Conservation (phyloP, 495 filamentous ascomycete genomes). For the Diplogelasinospora grovesii region DNA sequence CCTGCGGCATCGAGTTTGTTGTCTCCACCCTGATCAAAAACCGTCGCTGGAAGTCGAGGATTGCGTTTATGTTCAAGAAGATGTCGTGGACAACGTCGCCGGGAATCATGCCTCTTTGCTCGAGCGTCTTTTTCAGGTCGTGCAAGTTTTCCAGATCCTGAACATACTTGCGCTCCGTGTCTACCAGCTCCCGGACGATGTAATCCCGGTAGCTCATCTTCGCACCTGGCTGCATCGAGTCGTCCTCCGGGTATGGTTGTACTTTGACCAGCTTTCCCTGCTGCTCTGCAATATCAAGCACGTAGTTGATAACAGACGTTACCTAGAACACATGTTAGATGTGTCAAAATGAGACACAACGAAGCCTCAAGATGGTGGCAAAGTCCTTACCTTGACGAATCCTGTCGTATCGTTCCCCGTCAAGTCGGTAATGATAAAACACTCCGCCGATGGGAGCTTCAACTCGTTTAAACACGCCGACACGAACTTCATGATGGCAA, state of each 20-base stretch:
- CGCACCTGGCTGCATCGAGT: conserved; percentile 38
- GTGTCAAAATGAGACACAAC: not conserved
- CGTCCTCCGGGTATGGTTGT: conserved; percentile 40
- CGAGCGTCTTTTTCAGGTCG: conserved; percentile 81
- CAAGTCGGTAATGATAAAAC: conserved; percentile 85
- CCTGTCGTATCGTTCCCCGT: conserved; percentile 93
- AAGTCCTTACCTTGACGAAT: conserved; percentile 73
- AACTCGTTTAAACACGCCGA: conserved; percentile 56
- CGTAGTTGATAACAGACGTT: conserved; percentile 74
- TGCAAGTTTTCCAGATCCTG: conserved; percentile 94
- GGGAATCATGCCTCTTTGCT: conserved; percentile 78
- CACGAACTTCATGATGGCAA: conserved; percentile 51
- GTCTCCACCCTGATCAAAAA: conserved; percentile 96
- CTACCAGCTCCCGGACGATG: conserved; percentile 82
- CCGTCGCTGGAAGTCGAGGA: conserved; percentile 89
- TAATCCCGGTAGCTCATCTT: conserved; percentile 76
- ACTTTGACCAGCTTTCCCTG: conserved; percentile 60
- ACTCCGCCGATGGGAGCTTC: conserved; percentile 68
- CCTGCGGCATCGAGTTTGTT: conserved; percentile 72
- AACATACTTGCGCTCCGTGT: conserved; percentile 96
- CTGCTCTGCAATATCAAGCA: conserved; percentile 77
- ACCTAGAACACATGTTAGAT: conserved; percentile 29
- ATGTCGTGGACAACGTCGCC: conserved; percentile 91
- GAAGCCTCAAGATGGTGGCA: not conserved
- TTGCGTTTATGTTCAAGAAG: conserved; percentile 89